Percentiles rank a stretch among this genome's conserved stretches.
These are phyloP conservation scores for Parietichytrium sp. DNA, from an alignment of 108 stramenopile genomes.

Conservation along the genomic window DNA sequence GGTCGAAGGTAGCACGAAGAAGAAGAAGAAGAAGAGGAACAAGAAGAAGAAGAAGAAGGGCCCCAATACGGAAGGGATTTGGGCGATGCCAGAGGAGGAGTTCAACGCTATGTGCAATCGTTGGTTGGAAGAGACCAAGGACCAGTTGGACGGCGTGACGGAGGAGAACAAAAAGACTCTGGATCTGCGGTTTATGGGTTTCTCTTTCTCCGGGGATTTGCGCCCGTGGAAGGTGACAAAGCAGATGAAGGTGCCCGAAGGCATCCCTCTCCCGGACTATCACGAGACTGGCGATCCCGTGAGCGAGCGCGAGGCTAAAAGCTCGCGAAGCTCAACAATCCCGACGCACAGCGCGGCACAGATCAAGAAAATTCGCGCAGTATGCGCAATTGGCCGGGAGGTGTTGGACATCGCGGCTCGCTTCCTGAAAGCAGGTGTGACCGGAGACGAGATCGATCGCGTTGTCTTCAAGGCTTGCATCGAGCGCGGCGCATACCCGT, in stretches of 20 bases:
- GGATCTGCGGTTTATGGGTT: not conserved
- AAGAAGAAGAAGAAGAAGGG: slow-evolving; percentile 37
- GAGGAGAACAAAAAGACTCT: not conserved
- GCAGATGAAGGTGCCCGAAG: slow-evolving; percentile 13
- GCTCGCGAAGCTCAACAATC: not conserved
- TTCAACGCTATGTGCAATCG: not conserved
- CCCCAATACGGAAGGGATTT: not conserved
- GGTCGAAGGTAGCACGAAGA: not conserved
- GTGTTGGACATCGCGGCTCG: slow-evolving; percentile 85
- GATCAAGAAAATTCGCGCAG: slow-evolving; percentile 83
- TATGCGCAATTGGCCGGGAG: slow-evolving; percentile 79
- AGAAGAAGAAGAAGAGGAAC: slow-evolving; percentile 3
- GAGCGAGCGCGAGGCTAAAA: not conserved
- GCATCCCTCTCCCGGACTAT: not conserved
- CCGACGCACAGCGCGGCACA: slow-evolving; percentile 53
- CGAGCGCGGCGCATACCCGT: slow-evolving; percentile 88
- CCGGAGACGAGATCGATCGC: slow-evolving; percentile 91
- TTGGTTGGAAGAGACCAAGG: slow-evolving; percentile 32
- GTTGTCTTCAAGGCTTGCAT: slow-evolving; percentile 87
- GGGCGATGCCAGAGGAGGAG: slow-evolving; percentile 2
- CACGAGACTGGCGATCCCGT: not conserved
- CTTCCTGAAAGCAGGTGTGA: slow-evolving; percentile 80
- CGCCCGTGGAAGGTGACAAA: not conserved
- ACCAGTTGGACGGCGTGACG: not conserved
- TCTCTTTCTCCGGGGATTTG: not conserved